Evolutionary conservation across 2,329 filamentous ascomycete species (phyloP).

Genomic region (Aspergillus quadricinctus): DNA sequence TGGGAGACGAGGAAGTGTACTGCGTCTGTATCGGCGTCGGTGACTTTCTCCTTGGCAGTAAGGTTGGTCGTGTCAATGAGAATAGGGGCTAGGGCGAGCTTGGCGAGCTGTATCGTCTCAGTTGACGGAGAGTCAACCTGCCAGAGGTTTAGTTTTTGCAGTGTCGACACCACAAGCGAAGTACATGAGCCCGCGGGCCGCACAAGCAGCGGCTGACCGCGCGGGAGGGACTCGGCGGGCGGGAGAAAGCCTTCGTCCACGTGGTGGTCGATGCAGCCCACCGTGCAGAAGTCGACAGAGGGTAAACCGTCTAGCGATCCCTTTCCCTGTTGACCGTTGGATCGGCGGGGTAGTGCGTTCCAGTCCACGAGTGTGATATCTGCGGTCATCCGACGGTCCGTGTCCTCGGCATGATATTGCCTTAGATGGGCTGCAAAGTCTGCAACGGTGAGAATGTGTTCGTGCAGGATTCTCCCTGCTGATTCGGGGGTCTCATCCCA

Average conservation of each 20-base stretch:
- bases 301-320: slow-evolving; percentile 48
- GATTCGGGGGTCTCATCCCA: slow-evolving; percentile 22
- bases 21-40: slow-evolving; percentile 46
- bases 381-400: slow-evolving; percentile 6
- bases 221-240: slow-evolving; percentile 27
- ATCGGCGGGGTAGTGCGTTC: slow-evolving; percentile 40
- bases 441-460: slow-evolving; percentile 39
- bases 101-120: slow-evolving; percentile 29
- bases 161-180: slow-evolving; percentile 52
- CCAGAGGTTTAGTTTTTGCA: slow-evolving; percentile 44
- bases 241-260: slow-evolving; percentile 54
- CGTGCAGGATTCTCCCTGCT: slow-evolving; percentile 22
- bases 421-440: slow-evolving; percentile 30
- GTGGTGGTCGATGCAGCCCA: slow-evolving; percentile 60
- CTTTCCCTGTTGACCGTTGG: slow-evolving; percentile 41
- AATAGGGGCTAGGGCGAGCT: slow-evolving; percentile 40
- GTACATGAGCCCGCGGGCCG: slow-evolving; percentile 56
- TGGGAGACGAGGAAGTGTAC: slow-evolving; percentile 50
- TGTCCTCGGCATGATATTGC: neutral
- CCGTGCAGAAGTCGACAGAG: slow-evolving; percentile 37
- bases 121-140: slow-evolving; percentile 40
- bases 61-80: slow-evolving; percentile 44
- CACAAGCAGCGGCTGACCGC: slow-evolving; percentile 48
- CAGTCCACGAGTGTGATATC: slow-evolving; percentile 42
- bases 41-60: slow-evolving; percentile 42